Base-by-base conservation (phyloP, 2,329 filamentous ascomycete species). In the Epichloe coenophiala region DNA sequence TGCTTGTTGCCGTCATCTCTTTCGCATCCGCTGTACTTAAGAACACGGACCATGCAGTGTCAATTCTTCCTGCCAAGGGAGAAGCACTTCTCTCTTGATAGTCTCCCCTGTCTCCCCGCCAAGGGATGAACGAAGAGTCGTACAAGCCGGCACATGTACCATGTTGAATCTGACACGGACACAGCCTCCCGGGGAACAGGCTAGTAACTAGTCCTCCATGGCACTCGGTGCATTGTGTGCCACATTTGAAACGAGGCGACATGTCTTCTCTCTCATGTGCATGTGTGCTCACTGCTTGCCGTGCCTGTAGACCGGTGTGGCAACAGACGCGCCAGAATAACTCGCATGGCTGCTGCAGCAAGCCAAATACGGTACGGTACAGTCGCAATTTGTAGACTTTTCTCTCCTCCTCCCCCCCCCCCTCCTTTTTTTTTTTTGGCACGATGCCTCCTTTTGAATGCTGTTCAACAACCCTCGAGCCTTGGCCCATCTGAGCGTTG, bases 261-360 rank as follows among this genome's bases (percentile, higher is more conserved):
- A 27, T n/a, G 9, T 11, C 12, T 48, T 8, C n/a, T 43, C 15
- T 31, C n/a, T 19, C 27, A 31, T 31, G 27, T 31, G 27, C 27
- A 31, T 31, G 3, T 31, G n/a, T 37, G 47, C 27, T 27, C 27
- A 27, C 23, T 21, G 21, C 21, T 21, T 35, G 31, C 43, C 27
- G 27, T 49, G 38, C 42, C 47, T 46, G 50, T 43, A 45, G 50
- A 52, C 47, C 50, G 50, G 50, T 51, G 50, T 51, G 50, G 50
- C 50, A 36, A 44, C 46, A 45, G 41, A 45, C 38, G 12, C 12
- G 41, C 46, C 13, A 17, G 33, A 43, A 38, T 15, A 35, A 46
- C 36, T 44, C 37, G 50, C 46, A 42, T 49, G 38, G 43, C 38
- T 43, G 33, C 46, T 45, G 50, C 50, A 48, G 23, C 19, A 19